A percentile compares a stretch with the other conserved stretches of the same genome.
phyloP scores from a whole-genome alignment of 2,329 filamentous ascomycete species.

The Fusarium musae region DNA sequence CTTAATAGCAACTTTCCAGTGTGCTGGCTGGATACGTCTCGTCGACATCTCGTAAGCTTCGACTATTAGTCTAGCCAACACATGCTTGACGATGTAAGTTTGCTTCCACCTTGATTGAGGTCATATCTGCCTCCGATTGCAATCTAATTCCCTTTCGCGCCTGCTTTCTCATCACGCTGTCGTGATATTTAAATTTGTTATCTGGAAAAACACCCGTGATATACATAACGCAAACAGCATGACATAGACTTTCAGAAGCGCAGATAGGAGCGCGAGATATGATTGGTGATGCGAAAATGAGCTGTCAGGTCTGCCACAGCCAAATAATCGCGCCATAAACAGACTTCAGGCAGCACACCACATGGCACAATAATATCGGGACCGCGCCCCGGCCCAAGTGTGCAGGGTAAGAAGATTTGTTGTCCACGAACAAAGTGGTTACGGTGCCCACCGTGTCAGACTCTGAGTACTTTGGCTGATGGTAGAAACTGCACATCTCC shows the following conservation, averaged over 20 bases:
- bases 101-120: no score
- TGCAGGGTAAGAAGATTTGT: background rate
- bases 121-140: rapidly evolving
- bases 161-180: rapidly evolving
- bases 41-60: background rate
- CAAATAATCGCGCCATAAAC: background rate
- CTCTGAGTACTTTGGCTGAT: background rate
- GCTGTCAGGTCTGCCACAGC: rapidly evolving
- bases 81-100: rapidly evolving
- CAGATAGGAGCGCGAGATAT: rapidly evolving
- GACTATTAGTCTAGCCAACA: background rate
- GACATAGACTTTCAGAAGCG: rapidly evolving
- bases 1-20: rapidly evolving
- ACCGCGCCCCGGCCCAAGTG: background rate
- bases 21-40: rapidly evolving
- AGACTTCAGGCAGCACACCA: background rate
- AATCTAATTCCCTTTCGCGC: rapidly evolving
- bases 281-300: rapidly evolving
- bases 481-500: rapidly evolving
- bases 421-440: background rate
- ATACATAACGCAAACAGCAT: background rate
- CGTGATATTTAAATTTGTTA: rapidly evolving
- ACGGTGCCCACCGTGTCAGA: rapidly evolving
- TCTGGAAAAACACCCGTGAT: rapidly evolving
- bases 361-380: background rate